Base-by-base conservation (phyloP, 2,329 filamentous ascomycete species). In the Bisporella sp. region DNA sequence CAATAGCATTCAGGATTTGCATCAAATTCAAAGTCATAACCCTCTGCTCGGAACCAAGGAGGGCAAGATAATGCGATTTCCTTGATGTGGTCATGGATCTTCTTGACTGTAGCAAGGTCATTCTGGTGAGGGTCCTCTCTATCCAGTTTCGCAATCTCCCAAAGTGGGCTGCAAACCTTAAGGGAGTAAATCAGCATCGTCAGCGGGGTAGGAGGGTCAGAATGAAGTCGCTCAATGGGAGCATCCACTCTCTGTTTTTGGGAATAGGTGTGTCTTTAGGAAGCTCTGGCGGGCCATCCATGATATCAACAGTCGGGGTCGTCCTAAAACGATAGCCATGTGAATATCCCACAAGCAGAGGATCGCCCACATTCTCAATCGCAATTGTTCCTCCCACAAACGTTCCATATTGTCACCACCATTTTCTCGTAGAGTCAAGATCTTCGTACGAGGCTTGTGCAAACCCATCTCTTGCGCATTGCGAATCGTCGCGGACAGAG, bases 391-490 rank as follows among this genome's bases (percentile, higher is more conserved):
- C 43, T 72, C 66, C 81, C 81, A 84, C 56, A 81, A 71, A 52
- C 77, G 79, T 52, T 78, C 73, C 12, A 81, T 64, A 2, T 74
- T 65, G 32, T 73, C 71, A 51, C 78, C 76, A 4, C 72, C 63
- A 45, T 46, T 66, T 12, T 63, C 66, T 45, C 72, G 72, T 0
- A 76, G 76, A 54, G 74, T 65, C 37, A 67, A 70, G 54, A 78
- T 74, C 21, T 21, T 21, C 21, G 21, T 3, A 21, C 21, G 21
- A 21, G 21, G 21, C 9, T 74, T 71, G 56, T 84, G 66, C 58
- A 84, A 67, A 9, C 79, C 81, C 40, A 84, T 73, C 57, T 83
- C 80, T 60, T 84, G 80, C 0, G 78, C 81, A 60, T 84, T 79
- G 40, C 78, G 70, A 49, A 84, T 81, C 0, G 77, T 74, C 21